Conservation (phyloP, 2,329 filamentous ascomycete genomes). For the Aspergillus fumigatiaffinis region DNA sequence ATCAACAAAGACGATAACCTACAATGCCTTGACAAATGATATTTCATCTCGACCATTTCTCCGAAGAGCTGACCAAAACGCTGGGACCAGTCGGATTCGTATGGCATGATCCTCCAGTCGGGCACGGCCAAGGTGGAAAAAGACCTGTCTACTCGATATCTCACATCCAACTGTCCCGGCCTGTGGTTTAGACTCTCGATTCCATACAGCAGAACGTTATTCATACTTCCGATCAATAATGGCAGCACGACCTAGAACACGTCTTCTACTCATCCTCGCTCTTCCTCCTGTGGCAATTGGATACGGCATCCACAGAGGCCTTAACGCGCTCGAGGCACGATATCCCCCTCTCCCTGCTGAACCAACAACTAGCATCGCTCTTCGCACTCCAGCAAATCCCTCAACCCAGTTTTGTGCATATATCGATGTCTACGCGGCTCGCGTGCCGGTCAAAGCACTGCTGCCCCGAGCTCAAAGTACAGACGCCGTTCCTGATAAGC, state of each 20-base stretch:
- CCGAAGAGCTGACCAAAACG: not conserved
- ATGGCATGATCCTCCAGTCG: not conserved
- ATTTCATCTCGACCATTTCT: too few relatives aligned
- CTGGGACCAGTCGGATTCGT: not conserved
- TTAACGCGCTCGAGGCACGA: constrained; percentile 21
- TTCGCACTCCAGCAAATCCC: constrained; percentile 14
- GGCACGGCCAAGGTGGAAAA: not conserved
- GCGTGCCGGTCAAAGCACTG: constrained; percentile 15
- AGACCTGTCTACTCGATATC: not conserved
- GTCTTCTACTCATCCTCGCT: constrained; percentile 10
- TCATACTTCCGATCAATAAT: not conserved
- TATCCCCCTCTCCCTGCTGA: constrained; percentile 20
- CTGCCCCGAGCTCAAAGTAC: constrained; percentile 1
- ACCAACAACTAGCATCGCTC: constrained; percentile 15
- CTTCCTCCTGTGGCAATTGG: constrained; percentile 9
- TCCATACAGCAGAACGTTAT: not conserved
- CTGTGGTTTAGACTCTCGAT: not conserved
- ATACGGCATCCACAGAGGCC: constrained; percentile 19
- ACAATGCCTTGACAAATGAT: too few relatives aligned
- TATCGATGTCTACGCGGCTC: constrained; percentile 24
- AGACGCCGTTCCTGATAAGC: not conserved
- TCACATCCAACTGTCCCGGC: not conserved
- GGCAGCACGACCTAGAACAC: not conserved
- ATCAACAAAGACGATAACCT: not conserved
- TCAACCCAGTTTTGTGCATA: constrained; percentile 19